Percentiles rank a stretch among this genome's conserved stretches.
These are phyloP conservation scores for Mariannaea sp. DNA, from an alignment of 2,329 filamentous ascomycete genomes.

Conservation along the genomic window DNA sequence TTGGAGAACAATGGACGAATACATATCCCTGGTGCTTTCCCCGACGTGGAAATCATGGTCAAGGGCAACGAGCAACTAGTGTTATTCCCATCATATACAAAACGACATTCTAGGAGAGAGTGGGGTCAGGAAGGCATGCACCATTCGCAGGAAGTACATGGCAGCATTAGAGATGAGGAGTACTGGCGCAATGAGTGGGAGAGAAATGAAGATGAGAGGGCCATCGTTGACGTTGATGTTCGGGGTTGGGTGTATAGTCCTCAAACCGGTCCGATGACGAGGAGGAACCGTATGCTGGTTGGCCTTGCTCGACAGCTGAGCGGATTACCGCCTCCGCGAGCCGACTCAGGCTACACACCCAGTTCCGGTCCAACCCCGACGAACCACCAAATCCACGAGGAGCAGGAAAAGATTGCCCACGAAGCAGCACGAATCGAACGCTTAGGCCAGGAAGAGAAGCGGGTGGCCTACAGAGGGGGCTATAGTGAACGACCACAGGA, in stretches of 20 bases:
- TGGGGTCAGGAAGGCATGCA: conserved; percentile 41
- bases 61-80: conserved; percentile 91
- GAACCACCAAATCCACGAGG: conserved; percentile 50
- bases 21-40: conserved; percentile 75
- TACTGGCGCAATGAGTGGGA: conserved; percentile 83
- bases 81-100: conserved; percentile 91
- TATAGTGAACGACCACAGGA: conserved; percentile 71
- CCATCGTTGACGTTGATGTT: conserved; percentile 91
- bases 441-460: conserved; percentile 72
- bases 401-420: conserved; percentile 69
- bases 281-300: conserved; percentile 85
- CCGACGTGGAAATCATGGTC: conserved; percentile 79
- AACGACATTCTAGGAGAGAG: conserved; percentile 65
- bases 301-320: conserved; percentile 86
- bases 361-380: conserved; percentile 28
- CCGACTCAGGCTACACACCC: conserved; percentile 40
- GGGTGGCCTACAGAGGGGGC: conserved; percentile 69
- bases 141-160: conserved; percentile 40
- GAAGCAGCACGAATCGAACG: conserved; percentile 79
- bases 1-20: conserved; percentile 39
- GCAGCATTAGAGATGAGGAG: conserved; percentile 64
- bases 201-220: conserved; percentile 77
- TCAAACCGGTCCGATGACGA: conserved; percentile 80
- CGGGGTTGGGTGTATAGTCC: conserved; percentile 94
- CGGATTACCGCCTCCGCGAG: conserved; percentile 74